Base-by-base conservation (phyloP, 148 eudicot genomes). In the Pouteria glomerata region DNA sequence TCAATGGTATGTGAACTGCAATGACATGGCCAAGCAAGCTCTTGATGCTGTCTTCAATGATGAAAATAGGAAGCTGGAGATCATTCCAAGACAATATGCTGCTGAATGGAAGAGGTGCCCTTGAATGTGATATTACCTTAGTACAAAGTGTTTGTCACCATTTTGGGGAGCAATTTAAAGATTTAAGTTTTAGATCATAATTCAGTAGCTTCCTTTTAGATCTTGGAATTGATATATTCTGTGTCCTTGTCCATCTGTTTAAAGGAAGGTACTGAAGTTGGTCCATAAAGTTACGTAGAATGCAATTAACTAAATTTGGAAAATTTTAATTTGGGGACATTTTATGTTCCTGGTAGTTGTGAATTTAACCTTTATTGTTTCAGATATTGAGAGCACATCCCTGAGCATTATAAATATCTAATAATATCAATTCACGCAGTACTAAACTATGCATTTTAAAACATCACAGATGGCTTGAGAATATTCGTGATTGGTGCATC, bases 91-190 rank as follows among this genome's bases (percentile, higher is more conserved):
- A 72, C 90, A 89, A 37, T 95, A 95, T 87, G 80, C 80, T 73
- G 97, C 99, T 73, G 99, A 91, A 27, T 95, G 99, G 97, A 88
- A 85, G 82, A 92, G 99, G 99, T 90, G 83, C 27, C 58, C 14
- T 50, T 61, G 15, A 24, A 42, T 75, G 61, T 62, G 68, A 65
- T 33, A 7, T 57, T 52, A 24, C 24, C 3, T 52, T 34, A 7
- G 4, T 63, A 39, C 2, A 50, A 8, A 73, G 23, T 23, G 59
- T 16, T 35, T 35, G 23, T 34, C 37, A 7, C 15, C 34, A 29
- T 30, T 65, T n/a, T 56, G 6, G 15, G 33, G n/a, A 44, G 23
- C 70, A 14, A 41, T 15, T 14, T 16, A 4, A 26, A 23, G 33
- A 6, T 19, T 37, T 41, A 23, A 63, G 18, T 23, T 37, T 26